Percentiles rank a stretch among this genome's conserved stretches.
Evolutionary conservation across 768 basidiomycete genomes (phyloP).

Genomic region (Sarcodon sp.): DNA sequence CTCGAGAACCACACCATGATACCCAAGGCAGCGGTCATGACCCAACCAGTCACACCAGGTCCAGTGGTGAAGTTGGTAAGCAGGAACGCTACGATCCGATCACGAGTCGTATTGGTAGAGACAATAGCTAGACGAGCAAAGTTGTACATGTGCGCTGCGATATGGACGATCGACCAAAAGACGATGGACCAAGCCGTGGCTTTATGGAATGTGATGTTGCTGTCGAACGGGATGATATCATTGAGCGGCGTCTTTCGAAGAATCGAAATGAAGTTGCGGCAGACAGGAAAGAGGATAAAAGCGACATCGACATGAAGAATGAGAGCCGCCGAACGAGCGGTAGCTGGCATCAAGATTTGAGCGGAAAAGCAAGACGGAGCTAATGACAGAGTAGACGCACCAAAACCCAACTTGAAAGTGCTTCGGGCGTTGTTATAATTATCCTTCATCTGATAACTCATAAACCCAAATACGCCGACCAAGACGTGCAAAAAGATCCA

Average conservation of each 20-base stretch:
- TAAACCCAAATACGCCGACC: slow-evolving; percentile 62
- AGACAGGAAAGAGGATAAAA: slow-evolving; percentile 90
- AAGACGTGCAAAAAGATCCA: slow-evolving; percentile 77
- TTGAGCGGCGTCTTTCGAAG: slow-evolving; percentile 80
- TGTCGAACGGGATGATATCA: slow-evolving; percentile 84
- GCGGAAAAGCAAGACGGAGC: neutral
- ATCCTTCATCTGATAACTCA: slow-evolving; percentile 74
- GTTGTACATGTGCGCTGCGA: slow-evolving; percentile 79
- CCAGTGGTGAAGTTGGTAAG: slow-evolving; percentile 71
- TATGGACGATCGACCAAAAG: slow-evolving; percentile 62
- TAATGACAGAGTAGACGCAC: slow-evolving; percentile 27
- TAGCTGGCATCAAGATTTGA: slow-evolving; percentile 32
- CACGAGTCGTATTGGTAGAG: slow-evolving; percentile 39
- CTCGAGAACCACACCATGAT: slow-evolving; percentile 79
- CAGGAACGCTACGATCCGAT: slow-evolving; percentile 60
- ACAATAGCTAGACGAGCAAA: slow-evolving; percentile 53
- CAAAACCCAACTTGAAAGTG: slow-evolving; percentile 65
- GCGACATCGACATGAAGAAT: slow-evolving; percentile 85
- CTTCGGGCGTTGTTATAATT: slow-evolving; percentile 54
- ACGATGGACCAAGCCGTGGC: slow-evolving; percentile 88
- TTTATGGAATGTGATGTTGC: slow-evolving; percentile 86
- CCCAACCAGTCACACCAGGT: slow-evolving; percentile 78
- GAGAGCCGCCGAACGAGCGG: slow-evolving; percentile 81
- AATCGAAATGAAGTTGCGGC: slow-evolving; percentile 88
- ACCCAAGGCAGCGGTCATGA: slow-evolving; percentile 64